Evolutionary conservation across 352 stramenopile species (phyloP).

Genomic region (Phytopythium kandeliae): DNA sequence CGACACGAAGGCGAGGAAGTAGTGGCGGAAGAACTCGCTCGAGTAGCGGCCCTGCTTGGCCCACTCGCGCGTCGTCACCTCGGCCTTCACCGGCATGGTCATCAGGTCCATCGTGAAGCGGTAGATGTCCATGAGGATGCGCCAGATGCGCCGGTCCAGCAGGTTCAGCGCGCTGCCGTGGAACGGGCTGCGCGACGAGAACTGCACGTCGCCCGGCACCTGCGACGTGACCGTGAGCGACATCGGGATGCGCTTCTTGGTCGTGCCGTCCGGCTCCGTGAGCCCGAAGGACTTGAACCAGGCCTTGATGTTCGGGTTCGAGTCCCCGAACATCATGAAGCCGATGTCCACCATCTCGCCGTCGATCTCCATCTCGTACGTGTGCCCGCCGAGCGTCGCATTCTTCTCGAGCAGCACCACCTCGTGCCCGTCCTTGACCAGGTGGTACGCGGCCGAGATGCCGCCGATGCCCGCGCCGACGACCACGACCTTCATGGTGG

Average conservation of each 20-base stretch:
- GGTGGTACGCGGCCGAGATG: conserved; percentile 77
- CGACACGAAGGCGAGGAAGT: conserved; percentile 82
- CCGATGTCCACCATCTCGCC: conserved; percentile 78
- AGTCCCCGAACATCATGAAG: conserved; percentile 90
- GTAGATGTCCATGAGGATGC: conserved; percentile 84
- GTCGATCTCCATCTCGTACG: conserved; percentile 86
- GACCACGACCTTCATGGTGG: conserved; percentile 80
- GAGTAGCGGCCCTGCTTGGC: conserved; percentile 64
- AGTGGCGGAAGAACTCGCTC: conserved; percentile 82
- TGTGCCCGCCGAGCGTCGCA: conserved; percentile 71
- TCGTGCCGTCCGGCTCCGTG: conserved; percentile 81
- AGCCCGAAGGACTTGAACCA: conserved; percentile 86
- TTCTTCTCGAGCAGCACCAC: conserved; percentile 82
- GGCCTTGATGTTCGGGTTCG: conserved; percentile 88
- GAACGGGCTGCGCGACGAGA: conserved; percentile 80
- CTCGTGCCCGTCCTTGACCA: conserved; percentile 81
- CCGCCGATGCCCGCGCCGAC: conserved; percentile 80
- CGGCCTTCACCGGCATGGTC: conserved; percentile 72
- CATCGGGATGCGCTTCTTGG: conserved; percentile 85
- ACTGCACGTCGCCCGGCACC: conserved; percentile 74
- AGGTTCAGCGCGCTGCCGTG: conserved; percentile 49
- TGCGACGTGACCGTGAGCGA: conserved; percentile 83
- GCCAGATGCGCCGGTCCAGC: conserved; percentile 76
- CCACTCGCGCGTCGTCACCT: conserved; percentile 77
- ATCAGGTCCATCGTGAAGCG: conserved; percentile 85